Evolutionary conservation across 148 eudicot species (phyloP), one percentile per base, ranked within the genome.

Genomic region (Camellia sinensis): DNA sequence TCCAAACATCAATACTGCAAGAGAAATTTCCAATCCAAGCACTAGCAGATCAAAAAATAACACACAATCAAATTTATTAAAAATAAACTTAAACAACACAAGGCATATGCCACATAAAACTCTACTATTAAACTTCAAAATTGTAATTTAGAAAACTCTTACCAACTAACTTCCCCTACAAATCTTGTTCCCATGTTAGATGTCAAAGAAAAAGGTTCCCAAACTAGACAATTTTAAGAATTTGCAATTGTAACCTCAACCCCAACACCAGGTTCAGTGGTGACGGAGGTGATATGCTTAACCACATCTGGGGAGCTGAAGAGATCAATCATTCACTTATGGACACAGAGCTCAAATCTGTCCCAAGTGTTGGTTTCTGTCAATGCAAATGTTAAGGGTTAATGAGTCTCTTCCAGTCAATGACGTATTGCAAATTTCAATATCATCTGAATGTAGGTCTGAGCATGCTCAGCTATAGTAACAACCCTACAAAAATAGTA

Each of bases 191-290:
- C 44, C 67, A 45, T 44, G n/a, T 67, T 54, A 21, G 59, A 43
- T 18, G 54, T 6, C 2, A 21, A 2, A 45, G 6, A 79, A 54
- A 10, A 70, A 17, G 43, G 9, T 74, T 48, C 11, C 12, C 43
- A 21, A 48, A 17, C 60, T 40, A 29, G 18, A 66, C 40, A 18
- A 44, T 14, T 81, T 75, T 88, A 93, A 73, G 93, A 87, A 85
- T 93, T 94, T 2, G 94, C 97, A 41, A 93, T 93, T 18, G 97
- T 93, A 59, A 93, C 97, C 82, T 93, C 97, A 76, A 93, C 97
- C 87, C 91, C 97, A 3, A 91, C 94, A 79, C 92, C 94, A n/a
- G 94, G 94, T 82, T 91, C 94, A 70, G 88, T 87, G 48, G 94
- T 91, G 87, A 93, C 91, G 7, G 97, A 93, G n/a, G 97, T 93